Percentiles rank a stretch among this genome's conserved stretches.
phyloP scores from a whole-genome alignment of 2,329 filamentous ascomycete genomes.

The Fusarium odoratissimum region DNA sequence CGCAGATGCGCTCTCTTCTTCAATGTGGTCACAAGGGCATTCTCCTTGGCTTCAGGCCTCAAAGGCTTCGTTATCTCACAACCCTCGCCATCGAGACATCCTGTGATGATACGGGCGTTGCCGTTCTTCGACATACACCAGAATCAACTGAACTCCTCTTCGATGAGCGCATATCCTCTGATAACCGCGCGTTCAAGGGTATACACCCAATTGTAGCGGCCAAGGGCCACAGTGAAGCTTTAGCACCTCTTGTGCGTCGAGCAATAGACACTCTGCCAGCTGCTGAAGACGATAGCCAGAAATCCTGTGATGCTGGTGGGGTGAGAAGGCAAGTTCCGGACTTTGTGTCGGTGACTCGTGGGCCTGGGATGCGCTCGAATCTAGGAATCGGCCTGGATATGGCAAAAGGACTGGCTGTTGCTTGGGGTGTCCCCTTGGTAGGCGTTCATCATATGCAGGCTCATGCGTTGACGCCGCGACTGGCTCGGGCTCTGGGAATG shows the following conservation, averaged over 20 bases:
- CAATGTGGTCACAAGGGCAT: constrained; percentile 6
- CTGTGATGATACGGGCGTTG: constrained; percentile 94
- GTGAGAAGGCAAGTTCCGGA: constrained; percentile 68
- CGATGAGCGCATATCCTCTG: constrained; percentile 83
- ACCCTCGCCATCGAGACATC: constrained; percentile 84
- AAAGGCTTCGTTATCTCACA: constrained; percentile 52
- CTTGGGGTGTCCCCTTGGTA: constrained; percentile 84
- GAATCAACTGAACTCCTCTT: constrained; percentile 72
- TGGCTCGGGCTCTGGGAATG: constrained; percentile 71
- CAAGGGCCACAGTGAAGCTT: constrained; percentile 76
- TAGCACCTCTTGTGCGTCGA: constrained; percentile 75
- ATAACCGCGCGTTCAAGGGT: constrained; percentile 79
- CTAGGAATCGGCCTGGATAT: constrained; percentile 82
- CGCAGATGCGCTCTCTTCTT: constrained; percentile 29
- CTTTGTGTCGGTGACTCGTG: constrained; percentile 89
- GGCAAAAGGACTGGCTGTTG: constrained; percentile 87
- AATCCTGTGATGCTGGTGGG: constrained; percentile 27
- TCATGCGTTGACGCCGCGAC: constrained; percentile 87
- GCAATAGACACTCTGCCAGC: constrained; percentile 67
- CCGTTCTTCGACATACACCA: constrained; percentile 74
- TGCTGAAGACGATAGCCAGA: constrained; percentile 4
- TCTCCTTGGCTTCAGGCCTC: neutral
- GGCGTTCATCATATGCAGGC: constrained; percentile 98
- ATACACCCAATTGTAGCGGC: constrained; percentile 84
- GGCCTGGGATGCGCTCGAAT: constrained; percentile 87